Conservation (phyloP, 1,284 basidiomycete species). For the Pseudozyma sp. region DNA sequence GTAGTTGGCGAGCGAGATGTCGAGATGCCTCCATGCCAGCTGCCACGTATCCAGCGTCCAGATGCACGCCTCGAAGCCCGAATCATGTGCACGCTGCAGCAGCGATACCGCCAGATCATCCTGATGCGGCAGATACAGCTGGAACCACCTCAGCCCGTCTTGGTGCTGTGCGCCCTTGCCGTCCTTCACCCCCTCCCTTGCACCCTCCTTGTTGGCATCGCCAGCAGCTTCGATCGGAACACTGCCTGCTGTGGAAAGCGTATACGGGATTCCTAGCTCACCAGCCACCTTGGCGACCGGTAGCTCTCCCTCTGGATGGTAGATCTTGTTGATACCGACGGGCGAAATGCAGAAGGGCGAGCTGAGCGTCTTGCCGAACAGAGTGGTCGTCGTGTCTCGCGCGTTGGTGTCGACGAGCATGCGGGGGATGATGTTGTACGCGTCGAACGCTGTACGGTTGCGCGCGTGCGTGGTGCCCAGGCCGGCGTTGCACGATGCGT, state of each 20-base stretch:
- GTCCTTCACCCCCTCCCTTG: conserved; percentile 8
- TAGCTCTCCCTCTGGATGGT: conserved; percentile 77
- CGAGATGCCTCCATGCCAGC: conserved; percentile 74
- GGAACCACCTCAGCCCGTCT: conserved; percentile 78
- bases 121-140: conserved; percentile 78
- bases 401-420: conserved; percentile 79
- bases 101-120: conserved; percentile 70
- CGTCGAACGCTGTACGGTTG: conserved; percentile 70
- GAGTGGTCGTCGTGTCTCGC: conserved; percentile 74
- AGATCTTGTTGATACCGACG: conserved; percentile 79
- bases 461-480: conserved; percentile 74
- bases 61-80: conserved; percentile 71
- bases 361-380: conserved; percentile 77
- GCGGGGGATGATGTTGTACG: conserved; percentile 74
- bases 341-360: conserved; percentile 79
- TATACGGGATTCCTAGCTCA: conserved; percentile 76
- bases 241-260: conserved; percentile 79
- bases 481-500: conserved; percentile 74
- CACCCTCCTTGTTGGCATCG: conserved; percentile 73
- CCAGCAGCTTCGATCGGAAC: conserved; percentile 81
- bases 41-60: conserved; percentile 76
- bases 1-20: conserved; percentile 73
- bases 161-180: conserved; percentile 60
- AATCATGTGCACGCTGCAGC: conserved; percentile 72
- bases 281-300: conserved; percentile 77